Conservation (phyloP, 73 alveolate species). For the Symbiodinium pilosum region DNA sequence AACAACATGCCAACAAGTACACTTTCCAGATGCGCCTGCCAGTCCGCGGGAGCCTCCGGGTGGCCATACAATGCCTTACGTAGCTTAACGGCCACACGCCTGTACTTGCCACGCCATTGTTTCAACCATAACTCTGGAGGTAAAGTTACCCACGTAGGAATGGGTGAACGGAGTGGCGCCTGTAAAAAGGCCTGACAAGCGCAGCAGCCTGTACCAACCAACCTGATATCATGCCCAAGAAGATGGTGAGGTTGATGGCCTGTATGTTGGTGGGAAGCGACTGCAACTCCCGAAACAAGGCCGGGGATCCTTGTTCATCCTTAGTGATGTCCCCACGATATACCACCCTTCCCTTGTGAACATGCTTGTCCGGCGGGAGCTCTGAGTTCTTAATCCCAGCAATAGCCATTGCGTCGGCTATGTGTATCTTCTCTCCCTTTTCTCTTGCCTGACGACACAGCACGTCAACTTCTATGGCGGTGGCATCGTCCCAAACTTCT, state of each 20-base stretch:
- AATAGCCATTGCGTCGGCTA: constrained; percentile 14
- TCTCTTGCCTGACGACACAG: neutral
- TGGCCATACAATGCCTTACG: constrained; percentile 16
- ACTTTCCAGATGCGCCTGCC: neutral
- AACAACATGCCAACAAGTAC: neutral
- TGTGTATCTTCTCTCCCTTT: neutral
- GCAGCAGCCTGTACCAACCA: neutral
- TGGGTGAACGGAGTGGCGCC: neutral
- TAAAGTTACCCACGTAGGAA: neutral
- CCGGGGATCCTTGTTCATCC: constrained; percentile 12
- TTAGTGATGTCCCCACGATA: neutral
- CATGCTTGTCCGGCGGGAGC: neutral
- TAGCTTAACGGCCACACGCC: neutral
- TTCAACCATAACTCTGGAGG: constrained; percentile 2
- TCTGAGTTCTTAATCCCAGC: neutral
- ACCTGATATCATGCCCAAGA: neutral
- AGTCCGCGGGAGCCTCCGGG: constrained; percentile 50
- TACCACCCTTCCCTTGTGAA: constrained; percentile 22
- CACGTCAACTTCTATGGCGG: neutral
- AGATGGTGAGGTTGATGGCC: neutral
- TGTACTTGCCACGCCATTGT: neutral
- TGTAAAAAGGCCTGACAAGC: constrained; percentile 6
- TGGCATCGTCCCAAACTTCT: neutral
- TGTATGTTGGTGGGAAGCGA: neutral
- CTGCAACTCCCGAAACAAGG: constrained; percentile 5